Base-by-base conservation (phyloP, 2,329 filamentous ascomycete genomes). In the Xylaria digitata region DNA sequence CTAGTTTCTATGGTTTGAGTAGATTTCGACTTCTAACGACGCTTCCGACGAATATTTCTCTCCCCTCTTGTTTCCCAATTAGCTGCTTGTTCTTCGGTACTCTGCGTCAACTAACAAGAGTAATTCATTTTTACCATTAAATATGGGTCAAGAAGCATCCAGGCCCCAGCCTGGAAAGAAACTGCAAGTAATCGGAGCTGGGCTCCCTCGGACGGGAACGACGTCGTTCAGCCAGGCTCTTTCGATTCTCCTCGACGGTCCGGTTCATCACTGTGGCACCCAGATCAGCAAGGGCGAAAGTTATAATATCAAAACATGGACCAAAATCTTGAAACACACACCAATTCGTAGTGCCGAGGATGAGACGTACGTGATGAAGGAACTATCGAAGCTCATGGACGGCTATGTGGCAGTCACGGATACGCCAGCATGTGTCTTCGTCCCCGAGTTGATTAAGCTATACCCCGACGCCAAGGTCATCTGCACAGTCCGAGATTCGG, bases 401-500 rank as follows among this genome's bases (percentile, higher is more conserved):
- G 75, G 76, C 53, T 78, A 75, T 55, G 73, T 73, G 1, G 76
- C 71, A 3, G 72, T 71, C 21, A 75, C 75, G 6, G 76, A 76
- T 62, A 69, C 68, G 3, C 74, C 75, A 1, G 72, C 67, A 0
- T 70, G 69, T 17, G 63, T 70, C 34, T 75, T 78, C 52, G 72
- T 74, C 1, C 72, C 69, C 2, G 77, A 77, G 53, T 63, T 77
- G 17, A 64, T 74, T 37, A 67, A 71, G 55, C 26, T 76, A 13
- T 76, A 76, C 50, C 74, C 74, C 1, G 73, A 77, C 37, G 73
- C 75, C 43, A 74, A 75, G 40, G 74, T 77, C 32, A 75, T 77
- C 48, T 75, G 73, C 65, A 75, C 73, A 1, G 58, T 73, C 32
- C 70, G 75, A 26, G 69, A 77, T 57, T 64, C 71, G 6, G 71